A percentile compares a stretch with the other conserved stretches of the same genome.
Evolutionary conservation across 1,139 yeast species (phyloP).

Genomic region (Nakaseomyces nivariensis): DNA sequence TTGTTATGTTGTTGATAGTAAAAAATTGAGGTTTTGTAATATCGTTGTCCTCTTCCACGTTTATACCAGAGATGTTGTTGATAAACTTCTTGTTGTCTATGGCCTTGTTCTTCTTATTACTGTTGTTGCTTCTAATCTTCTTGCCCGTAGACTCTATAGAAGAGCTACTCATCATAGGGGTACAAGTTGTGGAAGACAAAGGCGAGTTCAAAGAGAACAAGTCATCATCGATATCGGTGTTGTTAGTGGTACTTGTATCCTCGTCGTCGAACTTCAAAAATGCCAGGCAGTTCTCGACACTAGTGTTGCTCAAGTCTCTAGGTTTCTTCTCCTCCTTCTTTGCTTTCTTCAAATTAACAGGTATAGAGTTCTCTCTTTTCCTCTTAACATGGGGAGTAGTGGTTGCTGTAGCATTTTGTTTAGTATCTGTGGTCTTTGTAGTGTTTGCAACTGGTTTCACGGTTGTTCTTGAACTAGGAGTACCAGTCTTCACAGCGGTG

Average conservation of each 20-base stretch:
- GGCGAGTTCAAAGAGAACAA: conserved; percentile 1
- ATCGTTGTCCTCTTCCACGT: neutral
- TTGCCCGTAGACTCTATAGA: neutral
- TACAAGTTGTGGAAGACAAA: neutral
- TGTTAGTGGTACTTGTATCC: conserved; percentile 8
- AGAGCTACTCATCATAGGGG: neutral
- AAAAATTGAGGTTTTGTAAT: neutral
- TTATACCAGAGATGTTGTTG: neutral
- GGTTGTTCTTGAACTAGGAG: neutral
- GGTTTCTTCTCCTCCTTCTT: neutral
- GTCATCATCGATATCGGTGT: conserved; percentile 1
- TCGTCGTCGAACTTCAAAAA: conserved; percentile 27
- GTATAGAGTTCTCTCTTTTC: conserved; percentile 1
- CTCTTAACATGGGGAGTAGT: neutral
- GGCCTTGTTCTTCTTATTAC: neutral
- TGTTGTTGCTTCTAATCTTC: neutral
- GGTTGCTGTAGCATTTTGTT: neutral
- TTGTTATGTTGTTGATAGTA: conserved; percentile 4
- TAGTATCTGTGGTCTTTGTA: too few species aligned
- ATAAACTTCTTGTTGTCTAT: neutral
- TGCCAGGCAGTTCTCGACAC: conserved; percentile 11
- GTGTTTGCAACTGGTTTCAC: too few species aligned
- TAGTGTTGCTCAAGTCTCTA: neutral
- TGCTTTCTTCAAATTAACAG: conserved; percentile 1
- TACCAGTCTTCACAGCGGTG: neutral